Percentiles rank a stretch among this genome's conserved stretches.
Conservation (phyloP, 768 basidiomycete genomes). For the Auricularia cornea region DNA sequence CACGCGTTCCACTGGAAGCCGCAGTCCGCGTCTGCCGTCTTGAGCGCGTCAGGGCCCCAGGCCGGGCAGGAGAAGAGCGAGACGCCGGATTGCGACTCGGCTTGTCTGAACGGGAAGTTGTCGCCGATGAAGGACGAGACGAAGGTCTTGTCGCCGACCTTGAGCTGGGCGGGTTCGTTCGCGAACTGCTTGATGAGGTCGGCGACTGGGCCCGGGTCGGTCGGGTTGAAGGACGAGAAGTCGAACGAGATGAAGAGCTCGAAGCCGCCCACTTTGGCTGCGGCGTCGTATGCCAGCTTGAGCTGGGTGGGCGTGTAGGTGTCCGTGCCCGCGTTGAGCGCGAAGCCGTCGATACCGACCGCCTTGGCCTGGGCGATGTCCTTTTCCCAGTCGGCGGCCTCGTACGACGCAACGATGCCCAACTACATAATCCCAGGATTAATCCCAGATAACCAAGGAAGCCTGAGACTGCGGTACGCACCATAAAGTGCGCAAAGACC, state of each 20-base stretch:
- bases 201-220: slow-evolving; percentile 6
- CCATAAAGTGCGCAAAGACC: slow-evolving; percentile 17
- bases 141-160: slow-evolving; percentile 10
- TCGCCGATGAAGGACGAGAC: slow-evolving; percentile 18
- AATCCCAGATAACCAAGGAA: no score
- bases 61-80: slow-evolving; percentile 15
- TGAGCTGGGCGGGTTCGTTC: slow-evolving; percentile 10
- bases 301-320: slow-evolving; percentile 14
- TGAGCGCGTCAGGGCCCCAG: slow-evolving; percentile 11
- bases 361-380: slow-evolving; percentile 12
- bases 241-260: slow-evolving; percentile 13
- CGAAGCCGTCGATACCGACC: slow-evolving; percentile 13
- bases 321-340: slow-evolving; percentile 17
- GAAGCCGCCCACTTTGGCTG: slow-evolving; percentile 4
- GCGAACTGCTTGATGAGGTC: slow-evolving; percentile 12
- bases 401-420: slow-evolving; percentile 14
- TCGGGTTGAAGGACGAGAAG: slow-evolving; percentile 4
- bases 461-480: no score
- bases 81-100: slow-evolving; percentile 8
- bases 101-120: neutral
- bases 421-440: no score
- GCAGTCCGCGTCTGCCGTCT: neutral
- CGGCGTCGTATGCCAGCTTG: slow-evolving; percentile 12
- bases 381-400: slow-evolving; percentile 7
- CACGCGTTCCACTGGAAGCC: slow-evolving; percentile 1